phyloP scores from a whole-genome alignment of 139 green algal genomes.

The Chara braunii region DNA sequence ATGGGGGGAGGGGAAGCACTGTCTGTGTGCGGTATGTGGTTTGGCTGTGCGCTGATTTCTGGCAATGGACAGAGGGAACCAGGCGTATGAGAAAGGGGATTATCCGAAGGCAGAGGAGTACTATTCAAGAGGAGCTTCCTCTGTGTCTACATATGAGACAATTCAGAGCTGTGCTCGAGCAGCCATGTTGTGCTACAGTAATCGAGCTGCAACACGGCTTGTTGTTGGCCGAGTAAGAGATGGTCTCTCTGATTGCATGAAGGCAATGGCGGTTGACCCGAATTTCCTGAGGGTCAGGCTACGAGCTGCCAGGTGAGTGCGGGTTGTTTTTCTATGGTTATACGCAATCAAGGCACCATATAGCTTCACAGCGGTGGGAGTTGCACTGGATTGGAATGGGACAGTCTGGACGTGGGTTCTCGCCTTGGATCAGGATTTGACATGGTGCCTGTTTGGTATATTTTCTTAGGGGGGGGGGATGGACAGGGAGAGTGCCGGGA shows the following conservation, averaged over 20 bases:
- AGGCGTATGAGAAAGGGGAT: background rate
- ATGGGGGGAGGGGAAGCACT: no score
- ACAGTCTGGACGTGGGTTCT: no score
- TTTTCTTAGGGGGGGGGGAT: no score
- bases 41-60: background rate
- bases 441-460: no score
- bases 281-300: slow-evolving; percentile 4
- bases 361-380: no score
- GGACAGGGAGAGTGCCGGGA: no score
- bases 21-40: no score
- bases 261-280: slow-evolving; percentile 8
- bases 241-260: slow-evolving; percentile 11
- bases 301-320: slow-evolving; percentile 28
- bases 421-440: no score
- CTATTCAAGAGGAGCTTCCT: slow-evolving; percentile 14
- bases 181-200: slow-evolving; percentile 29
- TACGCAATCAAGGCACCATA: no score
- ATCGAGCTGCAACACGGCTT: slow-evolving; percentile 26
- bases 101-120: slow-evolving; percentile 22
- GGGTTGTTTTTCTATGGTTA: no score
- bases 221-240: slow-evolving; percentile 9
- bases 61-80: slow-evolving; percentile 18
- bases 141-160: background rate
- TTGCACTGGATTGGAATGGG: no score
- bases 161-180: background rate